Evolutionary conservation across 345 rosid genomes (phyloP).

Genomic region (Salix exigua): DNA sequence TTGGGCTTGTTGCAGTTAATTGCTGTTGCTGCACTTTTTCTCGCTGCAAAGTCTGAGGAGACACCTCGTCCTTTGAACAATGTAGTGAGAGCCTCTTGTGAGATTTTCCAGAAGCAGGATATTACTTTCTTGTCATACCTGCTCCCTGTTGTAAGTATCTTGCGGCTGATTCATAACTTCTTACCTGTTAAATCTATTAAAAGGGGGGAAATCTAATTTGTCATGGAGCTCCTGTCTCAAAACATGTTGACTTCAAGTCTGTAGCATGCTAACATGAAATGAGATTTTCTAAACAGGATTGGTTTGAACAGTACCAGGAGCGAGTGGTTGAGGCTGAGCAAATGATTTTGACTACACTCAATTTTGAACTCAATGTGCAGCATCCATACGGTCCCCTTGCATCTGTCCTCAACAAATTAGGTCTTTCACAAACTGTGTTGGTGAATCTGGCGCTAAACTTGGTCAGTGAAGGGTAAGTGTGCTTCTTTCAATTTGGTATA

Average conservation of each 20-base stretch:
- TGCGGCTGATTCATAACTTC: not conserved
- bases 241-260: not conserved
- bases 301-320: conserved; percentile 79
- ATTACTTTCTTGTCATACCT: conserved; percentile 52
- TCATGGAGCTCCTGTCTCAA: not conserved
- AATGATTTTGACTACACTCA: conserved; percentile 64
- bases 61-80: conserved; percentile 68
- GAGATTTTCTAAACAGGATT: conserved; percentile 46
- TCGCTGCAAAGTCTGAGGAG: conserved; percentile 80
- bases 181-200: not conserved
- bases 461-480: conserved; percentile 77
- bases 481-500: conserved; percentile 4
- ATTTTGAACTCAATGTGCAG: conserved; percentile 72
- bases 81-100: conserved; percentile 53
- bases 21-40: conserved; percentile 75
- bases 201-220: not conserved
- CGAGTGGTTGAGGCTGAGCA: conserved; percentile 70
- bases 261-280: conserved; percentile 10
- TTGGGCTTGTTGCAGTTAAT: conserved; percentile 47
- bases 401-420: conserved; percentile 57
- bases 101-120: conserved; percentile 65
- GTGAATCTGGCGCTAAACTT: conserved; percentile 68
- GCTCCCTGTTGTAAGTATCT: conserved; percentile 59
- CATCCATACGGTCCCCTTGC: conserved; percentile 71
- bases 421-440: conserved; percentile 61